Base-by-base conservation (phyloP, 202 grass and related monocot species). In the Elaeis oleifera region DNA sequence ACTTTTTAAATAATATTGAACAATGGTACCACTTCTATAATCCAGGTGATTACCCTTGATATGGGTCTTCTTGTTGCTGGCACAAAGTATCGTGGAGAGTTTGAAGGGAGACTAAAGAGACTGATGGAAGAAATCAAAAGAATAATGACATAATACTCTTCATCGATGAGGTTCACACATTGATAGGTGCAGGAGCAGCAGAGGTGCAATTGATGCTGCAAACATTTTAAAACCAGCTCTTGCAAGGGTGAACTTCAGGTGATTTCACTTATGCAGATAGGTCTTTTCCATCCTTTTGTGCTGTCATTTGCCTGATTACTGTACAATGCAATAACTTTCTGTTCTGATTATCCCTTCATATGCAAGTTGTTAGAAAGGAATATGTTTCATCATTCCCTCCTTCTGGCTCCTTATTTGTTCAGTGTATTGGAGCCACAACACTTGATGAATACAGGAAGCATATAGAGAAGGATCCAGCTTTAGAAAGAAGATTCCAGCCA, bases 371-470 rank as follows among this genome's bases (percentile, higher is more conserved):
- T 44, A 44, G 36, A 44, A 44, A 44, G 11, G 9, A 44, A 44
- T 44, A 44, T 44, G 36, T 44, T 13, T 9, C 9, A 44, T 44
- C 36, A 44, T 13, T 44, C 8, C 0, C 9, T 44, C 0, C 9
- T 44, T 2, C 36, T 44, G 36, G 36, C 9, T 44, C 13, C 36
- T 44, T 26, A 8, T 51, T 65, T 5, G 50, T 65, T 65, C 49
- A 65, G 63, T 65, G 63, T 28, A 53, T 65, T 28, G 63, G 63
- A 65, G 63, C 63, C 63, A 65, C 63, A 28, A 65, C 63, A 18
- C 16, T 52, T 27, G 63, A 65, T 14, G 63, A 65, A 65, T 65
- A 65, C 63, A 25, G 63, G 63, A 65, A 65, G 25, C 63, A 65
- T 24, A 53, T 65, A 27, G 63, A 65, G 49, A 65, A 65, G 49